Evolutionary conservation across 2,329 filamentous ascomycete genomes (phyloP), one percentile per base, ranked within the genome.

Genomic region (Ophiocordyceps australis): DNA sequence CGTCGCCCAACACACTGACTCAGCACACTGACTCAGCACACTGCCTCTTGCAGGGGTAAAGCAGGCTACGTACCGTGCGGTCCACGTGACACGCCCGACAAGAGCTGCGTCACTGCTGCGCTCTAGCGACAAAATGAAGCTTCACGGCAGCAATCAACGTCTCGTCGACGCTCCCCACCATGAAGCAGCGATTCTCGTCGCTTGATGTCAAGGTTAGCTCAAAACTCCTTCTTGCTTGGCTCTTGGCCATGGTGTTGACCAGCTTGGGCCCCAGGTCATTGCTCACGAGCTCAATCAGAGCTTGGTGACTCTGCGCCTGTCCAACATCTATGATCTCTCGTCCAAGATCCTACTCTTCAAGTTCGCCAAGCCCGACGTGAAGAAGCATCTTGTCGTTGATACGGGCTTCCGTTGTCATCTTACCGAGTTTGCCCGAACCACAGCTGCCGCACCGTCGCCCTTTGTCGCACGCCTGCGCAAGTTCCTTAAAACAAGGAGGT

Each of bases 321-420:
- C 80, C 34, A 98, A 98, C 46, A 75, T 94, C 47, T 95, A 98
- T 57, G 89, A 98, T 49, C 70, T 98, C 31, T 92, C 82, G 34
- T 83, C 83, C 36, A 83, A 86, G 45, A 94, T 95, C 43, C 81
- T 95, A 44, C 73, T 95, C 15, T 67, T 98, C 50, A 95, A 94
- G 47, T 89, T 98, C 45, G 74, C 83, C 28, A 92, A 89, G 48
- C 82, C 86, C 22, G 75, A 86, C 43, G 67, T 75, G 37, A 83
- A 85, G 50, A 76, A 89, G 46, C 86, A 95, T 48, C 63, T 98
- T 16, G 62, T 98, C 26, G 72, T 98, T 40, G 89, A 98, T 48
- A 89, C 81, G 2, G 89, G 89, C 17, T 98, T 98, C 51, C 82
- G 89, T 45, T 91, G 82, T 50, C 89, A 98, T 47, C 62, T 95